Base-by-base conservation (phyloP, 164 flowering plant genomes). In the Macadamia tetraphylla region DNA sequence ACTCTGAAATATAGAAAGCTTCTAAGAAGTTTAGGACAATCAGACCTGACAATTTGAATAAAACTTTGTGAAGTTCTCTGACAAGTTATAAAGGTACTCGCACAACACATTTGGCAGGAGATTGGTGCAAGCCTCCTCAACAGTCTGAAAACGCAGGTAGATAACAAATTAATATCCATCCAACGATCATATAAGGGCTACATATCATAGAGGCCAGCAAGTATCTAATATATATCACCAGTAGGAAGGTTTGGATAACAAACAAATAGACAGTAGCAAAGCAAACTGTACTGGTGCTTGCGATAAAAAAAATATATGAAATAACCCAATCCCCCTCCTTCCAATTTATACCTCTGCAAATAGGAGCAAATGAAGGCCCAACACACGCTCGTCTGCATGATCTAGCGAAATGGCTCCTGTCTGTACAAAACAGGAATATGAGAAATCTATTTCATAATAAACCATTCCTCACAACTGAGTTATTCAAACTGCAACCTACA, bases 311-410 rank as follows among this genome's bases (percentile, higher is more conserved):
- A 23, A 42, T 29, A 6, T 56, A 35, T 35, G 40, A 35, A 35
- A 35, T 5, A 35, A 35, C 40, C 40, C 40, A 2, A 35, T 5
- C 40, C 40, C 40, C 40, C 40, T 2, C 3, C 40, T 5, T 1
- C n/a, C 44, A 44, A 56, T 51, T 60, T 52, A 71, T 75, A 90
- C 97, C 95, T 94, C 98, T 0, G 97, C 78, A 84, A 94, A 94
- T 18, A 79, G 95, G 55, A 92, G 89, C 78, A 94, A 75, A 77
- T 92, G 96, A 69, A 92, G 83, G n/a, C 90, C 97, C 71, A 94
- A 70, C 4, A 44, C 84, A 32, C 95, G 92, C 76, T 94, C 98
- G 75, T 83, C 90, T 1, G 74, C 76, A 77, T 90, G 92, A 64
- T 71, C 84, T 78, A 94, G 81, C 17, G 67, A 71, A 55, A 91